Evolutionary conservation across 176 grass and related monocot species (phyloP), one percentile per base, ranked within the genome.

Genomic region (Pharus latifolius): DNA sequence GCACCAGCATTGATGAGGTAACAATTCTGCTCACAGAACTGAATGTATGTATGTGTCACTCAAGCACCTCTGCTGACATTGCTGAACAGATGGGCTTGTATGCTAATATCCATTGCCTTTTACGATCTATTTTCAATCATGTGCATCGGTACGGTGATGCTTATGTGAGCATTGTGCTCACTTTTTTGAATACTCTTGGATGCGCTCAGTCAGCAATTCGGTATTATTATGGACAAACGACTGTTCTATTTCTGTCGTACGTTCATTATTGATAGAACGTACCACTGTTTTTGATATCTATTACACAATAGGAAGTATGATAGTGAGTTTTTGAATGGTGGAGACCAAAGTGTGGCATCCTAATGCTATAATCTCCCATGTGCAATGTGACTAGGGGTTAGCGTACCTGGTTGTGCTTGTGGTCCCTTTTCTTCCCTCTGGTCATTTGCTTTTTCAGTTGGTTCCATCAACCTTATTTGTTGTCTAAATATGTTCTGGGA

Each of bases 1-100:
- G 85, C 63, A 96, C 88, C 18, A 87, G 88, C 83, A 80, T 87
- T 38, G 60, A 92, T 65, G 83, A 92, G 78, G 92, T 96, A 84
- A 83, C 65, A 65, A 73, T 49, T 64, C 49, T 53, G 49, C 34
- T 65, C 49, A 57, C 75, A 37, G 44, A 51, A 7, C 38, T 33
- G 30, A 54, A 60, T 18, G 12, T 20, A 24, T 82, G 7, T 51
- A 16, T 59, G 72, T 62, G 38, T 15, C 42, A 25, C 15, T 28
- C 1, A 53, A 57, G 23, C 10, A 64, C 12, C 37, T 53, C 54
- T 52, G 12, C 24, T 47, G 56, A 25, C 38, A 64, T 32, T 13
- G 14, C 12, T 53, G 48, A 47, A 49, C 46, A 50, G 24, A 57
- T 63, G 37, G 37, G 19, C 22, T 40, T 77, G 27, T 22, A 17